Base-by-base conservation (phyloP, 257 asterid species). In the Gardenia jasminoides region DNA sequence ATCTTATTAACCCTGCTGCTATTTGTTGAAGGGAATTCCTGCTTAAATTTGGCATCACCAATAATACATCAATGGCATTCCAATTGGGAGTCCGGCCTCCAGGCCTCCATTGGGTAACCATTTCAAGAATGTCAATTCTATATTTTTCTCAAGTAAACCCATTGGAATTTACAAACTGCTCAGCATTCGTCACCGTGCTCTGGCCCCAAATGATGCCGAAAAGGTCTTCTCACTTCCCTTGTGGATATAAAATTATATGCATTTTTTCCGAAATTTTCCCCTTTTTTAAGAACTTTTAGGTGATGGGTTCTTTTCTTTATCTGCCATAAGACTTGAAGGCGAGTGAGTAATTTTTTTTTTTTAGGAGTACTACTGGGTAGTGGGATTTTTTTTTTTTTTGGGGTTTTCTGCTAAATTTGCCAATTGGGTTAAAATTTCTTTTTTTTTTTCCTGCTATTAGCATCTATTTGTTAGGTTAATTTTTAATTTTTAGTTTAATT, bases 181-280 rank as follows among this genome's bases (percentile, higher is more conserved):
- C 64, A 44, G 48, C 54, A 12, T 31, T 71, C 81, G 70, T 7
- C 67, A 13, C 54, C 71, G 82, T 62, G 48, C 22, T 6, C 10
- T 80, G 48, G 79, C 79, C 44, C 76, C 85, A 28, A 77, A 56
- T 6, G 70, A 78, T 69, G 41, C 83, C 3, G 82, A 79, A 46
- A 85, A 79, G 85, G 85, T 80, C 41, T 36, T 33, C 58, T 62
- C 22, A 16, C 6, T n/a, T 59, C 7, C 26, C 67, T 69, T 13
- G 19, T 70, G 12, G 41, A 36, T 36, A 26, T 30, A 58, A 67
- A 30, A 26, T 43, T 4, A 43, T 24, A 56, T 50, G 26, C n/a
- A 44, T 24, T 20, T 64, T 8, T 13, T 15, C 46, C 11, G 16
- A n/a, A n/a, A n/a, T 16, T 17, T 4, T 52, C 7, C 62, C 3